A percentile compares a stretch with the other conserved stretches of the same genome.
These are phyloP conservation scores for Pisolithus sp. DNA, from an alignment of 768 basidiomycete genomes.

Conservation along the genomic window DNA sequence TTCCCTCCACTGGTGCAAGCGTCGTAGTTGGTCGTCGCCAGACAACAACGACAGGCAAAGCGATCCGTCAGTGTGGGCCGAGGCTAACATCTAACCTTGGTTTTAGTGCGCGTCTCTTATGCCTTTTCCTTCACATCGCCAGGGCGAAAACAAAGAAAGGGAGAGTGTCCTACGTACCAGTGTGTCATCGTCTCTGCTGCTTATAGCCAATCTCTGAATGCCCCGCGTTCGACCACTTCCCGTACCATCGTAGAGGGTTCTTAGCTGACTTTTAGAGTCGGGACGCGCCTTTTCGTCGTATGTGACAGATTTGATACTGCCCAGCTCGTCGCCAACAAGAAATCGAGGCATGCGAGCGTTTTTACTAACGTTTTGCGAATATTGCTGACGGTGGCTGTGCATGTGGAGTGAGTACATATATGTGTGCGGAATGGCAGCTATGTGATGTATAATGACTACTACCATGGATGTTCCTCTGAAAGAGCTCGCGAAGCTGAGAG, in stretches of 20 bases:
- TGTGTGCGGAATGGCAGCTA: neutral
- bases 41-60: constrained; percentile 38
- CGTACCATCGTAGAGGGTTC: constrained; percentile 29
- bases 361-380: neutral
- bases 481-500: constrained; percentile 74
- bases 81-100: constrained; percentile 46
- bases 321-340: constrained; percentile 72
- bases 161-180: constrained; percentile 36
- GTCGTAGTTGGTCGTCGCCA: constrained; percentile 36
- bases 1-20: constrained; percentile 56
- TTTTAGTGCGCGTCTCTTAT: constrained; percentile 30
- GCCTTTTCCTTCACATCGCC: constrained; percentile 8
- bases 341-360: constrained; percentile 55
- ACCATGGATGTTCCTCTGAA: constrained; percentile 70
- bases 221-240: constrained; percentile 28
- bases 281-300: constrained; percentile 31
- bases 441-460: neutral
- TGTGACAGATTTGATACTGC: constrained; percentile 58
- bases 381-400: neutral
- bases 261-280: constrained; percentile 29
- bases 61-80: constrained; percentile 58
- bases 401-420: too few species aligned
- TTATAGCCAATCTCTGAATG: constrained; percentile 36
- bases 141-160: neutral
- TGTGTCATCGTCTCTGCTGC: constrained; percentile 20